Conservation (phyloP, 176 grass and related monocot genomes). For the Dendrocalamus sinicus region DNA sequence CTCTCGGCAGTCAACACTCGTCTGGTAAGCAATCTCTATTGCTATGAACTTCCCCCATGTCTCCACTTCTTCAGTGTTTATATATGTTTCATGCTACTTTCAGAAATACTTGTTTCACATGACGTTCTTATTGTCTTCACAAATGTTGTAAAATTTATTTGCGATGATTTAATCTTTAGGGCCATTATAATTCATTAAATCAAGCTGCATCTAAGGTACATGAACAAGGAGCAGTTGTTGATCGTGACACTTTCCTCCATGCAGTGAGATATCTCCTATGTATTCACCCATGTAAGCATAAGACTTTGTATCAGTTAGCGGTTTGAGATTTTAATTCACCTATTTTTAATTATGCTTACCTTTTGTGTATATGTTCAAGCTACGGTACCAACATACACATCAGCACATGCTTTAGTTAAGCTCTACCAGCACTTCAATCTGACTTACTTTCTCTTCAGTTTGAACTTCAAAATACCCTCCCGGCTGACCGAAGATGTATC, state of each 20-base stretch:
- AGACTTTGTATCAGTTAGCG: neutral
- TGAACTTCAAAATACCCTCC: constrained; percentile 88
- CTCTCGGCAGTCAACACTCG: constrained; percentile 70
- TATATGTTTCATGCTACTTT: constrained; percentile 14
- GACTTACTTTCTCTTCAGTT: constrained; percentile 80
- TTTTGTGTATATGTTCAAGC: constrained; percentile 63
- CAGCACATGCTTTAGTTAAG: constrained; percentile 87
- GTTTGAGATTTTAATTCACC: neutral
- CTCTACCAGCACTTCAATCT: constrained; percentile 84
- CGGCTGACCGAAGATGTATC: constrained; percentile 85
- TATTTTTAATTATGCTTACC: constrained; percentile 32
- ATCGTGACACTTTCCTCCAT: constrained; percentile 87
- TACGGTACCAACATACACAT: constrained; percentile 78
- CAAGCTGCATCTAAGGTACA: constrained; percentile 78
- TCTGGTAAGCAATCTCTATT: constrained; percentile 59
- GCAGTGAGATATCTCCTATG: constrained; percentile 78
- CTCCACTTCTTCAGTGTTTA: constrained; percentile 1
- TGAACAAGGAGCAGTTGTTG: constrained; percentile 94
- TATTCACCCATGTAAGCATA: constrained; percentile 80
- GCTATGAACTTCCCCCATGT: neutral
- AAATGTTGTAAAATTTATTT: constrained; percentile 15
- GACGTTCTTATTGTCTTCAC: constrained; percentile 2
- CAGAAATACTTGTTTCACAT: neutral
- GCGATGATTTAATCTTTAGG: constrained; percentile 52
- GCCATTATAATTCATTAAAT: constrained; percentile 79